Evolutionary conservation across 73 alveolate species (phyloP).

Genomic region (Tetrahymena thermophila): DNA sequence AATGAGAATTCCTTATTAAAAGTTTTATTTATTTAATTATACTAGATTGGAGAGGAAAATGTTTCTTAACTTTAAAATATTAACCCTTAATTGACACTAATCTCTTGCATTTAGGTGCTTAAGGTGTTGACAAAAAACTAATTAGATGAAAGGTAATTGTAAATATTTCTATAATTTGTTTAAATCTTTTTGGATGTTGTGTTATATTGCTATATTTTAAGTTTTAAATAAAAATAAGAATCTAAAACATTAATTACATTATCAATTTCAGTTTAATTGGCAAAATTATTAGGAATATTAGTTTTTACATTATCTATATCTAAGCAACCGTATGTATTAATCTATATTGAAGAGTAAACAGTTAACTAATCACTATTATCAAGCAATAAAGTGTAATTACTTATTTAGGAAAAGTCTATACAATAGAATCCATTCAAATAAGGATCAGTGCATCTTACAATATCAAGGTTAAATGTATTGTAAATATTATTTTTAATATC

Average conservation of each 20-base stretch:
- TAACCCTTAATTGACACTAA: too few species aligned
- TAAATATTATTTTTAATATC: too few species aligned
- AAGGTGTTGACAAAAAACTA: too few species aligned
- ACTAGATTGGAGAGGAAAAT: too few species aligned
- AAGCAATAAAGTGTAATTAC: not conserved
- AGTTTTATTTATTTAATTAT: too few species aligned
- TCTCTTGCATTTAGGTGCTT: not conserved
- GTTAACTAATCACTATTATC: too few species aligned
- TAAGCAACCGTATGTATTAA: not conserved
- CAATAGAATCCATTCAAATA: not conserved
- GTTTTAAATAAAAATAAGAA: not conserved
- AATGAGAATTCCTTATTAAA: too few species aligned
- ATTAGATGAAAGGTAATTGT: not conserved
- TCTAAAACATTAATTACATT: not conserved
- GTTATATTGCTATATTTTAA: too few species aligned
- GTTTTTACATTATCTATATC: not conserved
- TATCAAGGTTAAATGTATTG: not conserved
- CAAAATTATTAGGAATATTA: not conserved
- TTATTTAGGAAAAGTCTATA: not conserved
- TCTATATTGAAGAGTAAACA: not conserved
- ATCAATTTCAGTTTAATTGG: not conserved
- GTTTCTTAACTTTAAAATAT: too few species aligned
- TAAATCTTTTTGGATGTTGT: not conserved
- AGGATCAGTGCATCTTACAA: not conserved
- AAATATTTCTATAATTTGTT: not conserved